These are phyloP conservation scores for Psilocybe subaeruginosa DNA, from an alignment of 768 basidiomycete species.

Conservation along the genomic window DNA sequence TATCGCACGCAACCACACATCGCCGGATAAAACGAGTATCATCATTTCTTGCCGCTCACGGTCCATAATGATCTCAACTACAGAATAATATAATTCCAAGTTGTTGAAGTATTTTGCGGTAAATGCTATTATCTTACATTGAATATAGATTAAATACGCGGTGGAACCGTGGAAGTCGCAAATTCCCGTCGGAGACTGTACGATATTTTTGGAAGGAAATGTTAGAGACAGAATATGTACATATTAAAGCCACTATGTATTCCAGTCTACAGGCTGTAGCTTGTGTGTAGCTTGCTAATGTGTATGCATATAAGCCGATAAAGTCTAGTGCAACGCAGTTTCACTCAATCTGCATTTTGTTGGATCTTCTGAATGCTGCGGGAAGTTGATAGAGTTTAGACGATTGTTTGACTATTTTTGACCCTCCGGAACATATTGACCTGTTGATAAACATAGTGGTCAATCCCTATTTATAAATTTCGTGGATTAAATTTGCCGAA, in stretches of 20 bases:
- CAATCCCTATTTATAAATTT: not conserved
- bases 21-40: not conserved
- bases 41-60: not conserved
- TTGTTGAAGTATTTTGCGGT: not conserved
- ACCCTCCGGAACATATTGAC: not conserved
- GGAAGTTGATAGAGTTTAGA: not conserved
- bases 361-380: not conserved
- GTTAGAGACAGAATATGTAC: not conserved
- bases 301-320: not conserved
- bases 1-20: not conserved
- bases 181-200: not conserved
- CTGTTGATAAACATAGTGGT: not conserved
- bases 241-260: not conserved
- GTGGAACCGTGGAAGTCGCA: not conserved
- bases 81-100: not conserved
- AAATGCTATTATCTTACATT: not conserved
- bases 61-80: not conserved
- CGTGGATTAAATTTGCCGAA: not conserved
- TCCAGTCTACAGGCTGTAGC: not conserved
- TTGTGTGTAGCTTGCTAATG: not conserved
- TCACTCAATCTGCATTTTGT: not conserved
- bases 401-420: not conserved
- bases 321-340: not conserved
- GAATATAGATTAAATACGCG: not conserved
- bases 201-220: not conserved